A percentile compares a stretch with the other conserved stretches of the same genome.
Conservation (phyloP, 371 early-diverging fungal species). For the Rhizomucor pusillus region DNA sequence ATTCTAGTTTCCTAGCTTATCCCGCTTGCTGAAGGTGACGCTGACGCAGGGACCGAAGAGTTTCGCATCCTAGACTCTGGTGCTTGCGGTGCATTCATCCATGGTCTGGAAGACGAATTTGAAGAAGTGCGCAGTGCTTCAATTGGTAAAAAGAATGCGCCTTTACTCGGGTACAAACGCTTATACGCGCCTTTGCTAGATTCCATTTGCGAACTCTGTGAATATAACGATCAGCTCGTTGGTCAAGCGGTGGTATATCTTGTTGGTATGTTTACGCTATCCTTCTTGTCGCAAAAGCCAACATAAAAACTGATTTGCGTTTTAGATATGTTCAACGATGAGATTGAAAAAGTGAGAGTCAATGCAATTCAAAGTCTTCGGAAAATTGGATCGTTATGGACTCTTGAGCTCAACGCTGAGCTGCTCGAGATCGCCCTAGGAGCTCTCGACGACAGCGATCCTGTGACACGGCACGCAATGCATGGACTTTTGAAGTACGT, state of each 20-base stretch:
- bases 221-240: conserved; percentile 61
- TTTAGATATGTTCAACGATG: conserved; percentile 92
- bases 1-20: conserved; percentile 16
- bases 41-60: conserved; percentile 64
- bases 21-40: conserved; percentile 65
- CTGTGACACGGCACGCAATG: conserved; percentile 62
- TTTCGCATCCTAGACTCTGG: conserved; percentile 69
- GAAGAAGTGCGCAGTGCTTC: conserved; percentile 84
- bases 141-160: conserved; percentile 50
- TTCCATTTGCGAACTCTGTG: conserved; percentile 74
- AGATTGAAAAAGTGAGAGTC: conserved; percentile 78
- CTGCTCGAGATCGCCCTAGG: conserved; percentile 73
- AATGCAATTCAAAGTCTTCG: conserved; percentile 74
- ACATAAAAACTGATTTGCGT: neutral
- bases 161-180: no score
- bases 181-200: conserved; percentile 42
- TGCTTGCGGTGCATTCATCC: conserved; percentile 88
- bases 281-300: neutral
- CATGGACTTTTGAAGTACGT: conserved; percentile 65
- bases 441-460: conserved; percentile 74
- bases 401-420: conserved; percentile 68
- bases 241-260: conserved; percentile 70
- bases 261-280: conserved; percentile 50
- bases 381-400: conserved; percentile 60
- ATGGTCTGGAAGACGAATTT: conserved; percentile 90